A percentile compares a stretch with the other conserved stretches of the same genome.
These are phyloP conservation scores for Gelatoporia subvermispora DNA, from an alignment of 768 basidiomycete genomes.

Conservation along the genomic window DNA sequence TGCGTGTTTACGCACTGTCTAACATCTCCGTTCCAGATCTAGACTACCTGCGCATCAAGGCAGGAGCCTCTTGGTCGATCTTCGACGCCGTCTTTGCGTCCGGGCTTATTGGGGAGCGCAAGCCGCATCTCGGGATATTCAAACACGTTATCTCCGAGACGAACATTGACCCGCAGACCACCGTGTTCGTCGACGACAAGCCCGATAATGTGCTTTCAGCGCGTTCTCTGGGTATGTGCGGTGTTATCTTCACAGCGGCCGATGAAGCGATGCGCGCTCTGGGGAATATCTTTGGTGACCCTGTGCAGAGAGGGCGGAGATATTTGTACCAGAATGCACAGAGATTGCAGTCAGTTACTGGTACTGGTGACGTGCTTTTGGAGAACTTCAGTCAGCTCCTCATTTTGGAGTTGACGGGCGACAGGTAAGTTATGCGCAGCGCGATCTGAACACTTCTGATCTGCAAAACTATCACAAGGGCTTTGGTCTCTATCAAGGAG, in stretches of 20 bases:
- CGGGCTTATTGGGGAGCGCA: constrained; percentile 44
- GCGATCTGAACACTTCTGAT: constrained; percentile 31
- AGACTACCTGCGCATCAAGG: constrained; percentile 32
- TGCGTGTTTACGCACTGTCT: constrained; percentile 50
- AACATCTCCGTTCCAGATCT: constrained; percentile 54
- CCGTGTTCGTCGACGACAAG: constrained; percentile 55
- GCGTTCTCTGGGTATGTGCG: constrained; percentile 48
- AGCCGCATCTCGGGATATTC: constrained; percentile 51
- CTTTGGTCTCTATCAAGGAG: constrained; percentile 33
- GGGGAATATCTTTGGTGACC: constrained; percentile 34
- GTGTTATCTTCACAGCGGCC: constrained; percentile 38
- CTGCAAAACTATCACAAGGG: constrained; percentile 22
- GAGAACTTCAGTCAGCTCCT: constrained; percentile 58
- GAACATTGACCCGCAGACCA: constrained; percentile 37
- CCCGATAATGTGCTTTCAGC: constrained; percentile 53
- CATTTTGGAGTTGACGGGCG: constrained; percentile 45
- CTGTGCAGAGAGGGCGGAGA: constrained; percentile 34
- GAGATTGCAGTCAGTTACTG: constrained; percentile 39
- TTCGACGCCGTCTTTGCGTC: constrained; percentile 53
- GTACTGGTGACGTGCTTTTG: constrained; percentile 31
- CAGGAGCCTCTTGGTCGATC: constrained; percentile 40
- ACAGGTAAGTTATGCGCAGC: constrained; percentile 35
- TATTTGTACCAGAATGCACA: constrained; percentile 39
- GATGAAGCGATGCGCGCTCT: constrained; percentile 41
- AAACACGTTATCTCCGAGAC: constrained; percentile 39